Evolutionary conservation across 2,329 filamentous ascomycete species (phyloP), one percentile per base, ranked within the genome.

Genomic region (Hypoxylon rubiginosum): DNA sequence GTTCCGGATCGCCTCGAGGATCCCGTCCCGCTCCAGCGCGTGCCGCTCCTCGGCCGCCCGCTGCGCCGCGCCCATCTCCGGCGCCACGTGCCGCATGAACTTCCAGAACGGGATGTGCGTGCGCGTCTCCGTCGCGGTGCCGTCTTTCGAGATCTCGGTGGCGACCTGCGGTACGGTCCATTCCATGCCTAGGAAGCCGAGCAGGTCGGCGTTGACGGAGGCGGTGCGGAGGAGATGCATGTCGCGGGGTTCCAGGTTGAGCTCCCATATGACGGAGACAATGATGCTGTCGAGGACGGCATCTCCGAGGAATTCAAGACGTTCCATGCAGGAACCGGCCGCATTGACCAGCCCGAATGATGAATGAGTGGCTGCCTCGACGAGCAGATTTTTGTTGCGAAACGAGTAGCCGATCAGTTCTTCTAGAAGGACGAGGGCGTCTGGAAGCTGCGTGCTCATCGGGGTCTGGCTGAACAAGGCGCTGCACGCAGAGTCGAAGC

Each of bases 221-320:
- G 92, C 90, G 0, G 91, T 89, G 62, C 92, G 90, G 60, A 95
- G 81, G 2, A 89, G 81, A 71, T 97, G 93, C 88, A 98, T 92
- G n/a, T 86, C 80, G 2, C 83, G 74, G 52, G 86, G 81, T 0
- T 79, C 61, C 0, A 88, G 74, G 2, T 84, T 69, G 11, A 77
- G 69, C 2, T 75, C 73, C 76, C 87, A 91, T 5, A 95, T 79
- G n/a, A 80, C 83, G 0, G 80, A 82, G 7, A 92, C 88, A 52
- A 97, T 82, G 59, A 97, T 82, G 71, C 89, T 86, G 78, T 98
- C 95, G 0, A 98, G 86, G 2, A 97, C 83, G 0, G 93, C 88
- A 72, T 98, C 95, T 0, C 95, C 95, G 0, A 97, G 81, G 73
- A 96, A 97, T 74, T 97, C 95, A 0, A 97, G 85, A 0, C 94